Conservation (phyloP, 176 grass and related monocot genomes). For the Cocos nucifera region DNA sequence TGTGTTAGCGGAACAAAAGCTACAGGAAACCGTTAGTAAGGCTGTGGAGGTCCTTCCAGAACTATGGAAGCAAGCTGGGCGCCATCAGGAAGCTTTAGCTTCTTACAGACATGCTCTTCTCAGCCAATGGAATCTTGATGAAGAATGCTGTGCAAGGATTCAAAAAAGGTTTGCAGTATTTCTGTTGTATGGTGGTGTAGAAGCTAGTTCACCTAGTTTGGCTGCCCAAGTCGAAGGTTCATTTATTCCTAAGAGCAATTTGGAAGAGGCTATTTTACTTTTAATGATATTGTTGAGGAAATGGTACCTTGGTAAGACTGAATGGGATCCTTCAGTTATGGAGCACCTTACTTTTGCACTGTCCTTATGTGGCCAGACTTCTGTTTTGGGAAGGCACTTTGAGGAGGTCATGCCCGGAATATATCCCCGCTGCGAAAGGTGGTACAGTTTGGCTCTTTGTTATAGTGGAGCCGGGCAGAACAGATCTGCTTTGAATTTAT, state of each 20-base stretch:
- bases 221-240: conserved; percentile 78
- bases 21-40: conserved; percentile 89
- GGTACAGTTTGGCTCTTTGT: conserved; percentile 79
- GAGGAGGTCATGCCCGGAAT: conserved; percentile 87
- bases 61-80: conserved; percentile 84
- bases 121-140: conserved; percentile 92
- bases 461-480: conserved; percentile 49
- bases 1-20: conserved; percentile 73
- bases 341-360: conserved; percentile 86
- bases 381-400: conserved; percentile 54
- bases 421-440: conserved; percentile 73
- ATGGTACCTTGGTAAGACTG: conserved; percentile 63
- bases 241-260: conserved; percentile 82
- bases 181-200: conserved; percentile 71
- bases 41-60: conserved; percentile 93
- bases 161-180: conserved; percentile 87
- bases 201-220: conserved; percentile 66
- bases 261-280: conserved; percentile 92
- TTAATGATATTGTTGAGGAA: conserved; percentile 83
- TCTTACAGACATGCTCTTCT: conserved; percentile 88
- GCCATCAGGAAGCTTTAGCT: conserved; percentile 56
- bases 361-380: conserved; percentile 75
- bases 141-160: conserved; percentile 76
- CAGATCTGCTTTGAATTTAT: conserved; percentile 68
- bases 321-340: conserved; percentile 89